Evolutionary conservation across 306 rosid genomes (phyloP).

Genomic region (Oxytropis ochrocephala): DNA sequence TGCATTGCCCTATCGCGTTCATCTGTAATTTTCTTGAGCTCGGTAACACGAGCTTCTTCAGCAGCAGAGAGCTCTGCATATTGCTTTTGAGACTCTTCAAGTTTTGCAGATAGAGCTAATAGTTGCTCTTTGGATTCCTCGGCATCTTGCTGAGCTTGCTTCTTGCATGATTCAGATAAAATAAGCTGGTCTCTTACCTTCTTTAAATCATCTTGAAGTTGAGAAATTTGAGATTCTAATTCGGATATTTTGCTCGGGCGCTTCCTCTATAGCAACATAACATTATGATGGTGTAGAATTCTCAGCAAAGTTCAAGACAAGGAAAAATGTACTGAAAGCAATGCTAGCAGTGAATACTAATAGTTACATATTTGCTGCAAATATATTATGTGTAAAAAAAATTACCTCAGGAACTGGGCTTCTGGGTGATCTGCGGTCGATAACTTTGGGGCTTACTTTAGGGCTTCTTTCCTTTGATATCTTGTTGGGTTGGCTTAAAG

Average conservation of each 20-base stretch:
- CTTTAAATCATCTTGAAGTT: constrained; percentile 69
- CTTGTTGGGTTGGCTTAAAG: constrained; percentile 44
- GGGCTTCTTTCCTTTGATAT: constrained; percentile 78
- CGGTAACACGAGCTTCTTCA: constrained; percentile 42
- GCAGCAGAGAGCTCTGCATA: constrained; percentile 49
- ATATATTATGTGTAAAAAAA: background rate
- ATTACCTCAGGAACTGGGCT: constrained; percentile 81
- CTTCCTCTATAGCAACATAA: constrained; percentile 53
- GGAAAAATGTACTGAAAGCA: background rate
- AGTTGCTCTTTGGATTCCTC: constrained; percentile 59
- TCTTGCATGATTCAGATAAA: constrained; percentile 62
- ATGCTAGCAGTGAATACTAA: background rate
- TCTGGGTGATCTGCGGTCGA: constrained; percentile 73
- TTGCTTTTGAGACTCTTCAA: constrained; percentile 58
- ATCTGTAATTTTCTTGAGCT: constrained; percentile 46
- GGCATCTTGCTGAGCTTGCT: constrained; percentile 64
- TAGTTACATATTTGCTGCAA: too few species aligned
- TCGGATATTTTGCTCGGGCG: constrained; percentile 81
- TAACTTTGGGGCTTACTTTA: constrained; percentile 80
- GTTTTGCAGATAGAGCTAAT: constrained; percentile 48
- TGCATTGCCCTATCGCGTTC: constrained; percentile 46
- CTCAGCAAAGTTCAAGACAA: background rate
- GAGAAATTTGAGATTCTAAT: constrained; percentile 76
- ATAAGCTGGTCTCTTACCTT: constrained; percentile 51
- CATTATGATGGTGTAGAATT: constrained; percentile 7